Evolutionary conservation across 1,284 basidiomycete genomes (phyloP), one percentile per base, ranked within the genome.

Genomic region (Cryptococcus depauperatus): DNA sequence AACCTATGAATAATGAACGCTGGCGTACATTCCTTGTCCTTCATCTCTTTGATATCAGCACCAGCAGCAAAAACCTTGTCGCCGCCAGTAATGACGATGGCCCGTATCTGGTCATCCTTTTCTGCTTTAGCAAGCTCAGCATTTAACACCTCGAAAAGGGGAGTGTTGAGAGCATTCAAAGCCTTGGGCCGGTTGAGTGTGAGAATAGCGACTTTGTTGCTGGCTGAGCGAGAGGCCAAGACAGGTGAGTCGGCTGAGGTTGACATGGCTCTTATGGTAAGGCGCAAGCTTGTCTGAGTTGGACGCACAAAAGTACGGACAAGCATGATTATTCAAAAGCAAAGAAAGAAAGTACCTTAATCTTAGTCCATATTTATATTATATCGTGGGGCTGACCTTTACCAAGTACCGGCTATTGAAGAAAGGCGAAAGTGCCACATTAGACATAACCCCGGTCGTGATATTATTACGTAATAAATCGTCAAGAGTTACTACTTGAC

Each of bases 121-220:
- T 90, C 85, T 4, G 84, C 81, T 41, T 80, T 77, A 26, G 73
- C 76, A 39, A 92, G 69, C 14, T 85, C 89, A 43, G 79, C 75
- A 62, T 88, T 85, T 41, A 95, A 77, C 62, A 87, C 82, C 18
- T 71, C 70, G 66, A 91, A 83, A 48, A 93, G 75, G 7, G 86
- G 83, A 9, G 82, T 78, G 61, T 79, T 85, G 50, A 98, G 76
- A 30, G 95, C 93, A 68, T 98, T 97, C 59, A 97, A 77, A 21
- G 89, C 89, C 66, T 95, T 96, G 41, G 95, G 93, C 46, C 93
- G 79, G 76, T 99, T 96, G 62, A 99, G 79, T 13, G 86, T 89
- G 69, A 99, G 81, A 57, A 96, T 83, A 8, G 81, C 77, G 42
- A 98, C 90, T 41, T 79, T 79, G 21, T 68, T 62, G 13, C 58